Evolutionary conservation across 257 asterid genomes (phyloP).

Genomic region (Rehmannia glutinosa): DNA sequence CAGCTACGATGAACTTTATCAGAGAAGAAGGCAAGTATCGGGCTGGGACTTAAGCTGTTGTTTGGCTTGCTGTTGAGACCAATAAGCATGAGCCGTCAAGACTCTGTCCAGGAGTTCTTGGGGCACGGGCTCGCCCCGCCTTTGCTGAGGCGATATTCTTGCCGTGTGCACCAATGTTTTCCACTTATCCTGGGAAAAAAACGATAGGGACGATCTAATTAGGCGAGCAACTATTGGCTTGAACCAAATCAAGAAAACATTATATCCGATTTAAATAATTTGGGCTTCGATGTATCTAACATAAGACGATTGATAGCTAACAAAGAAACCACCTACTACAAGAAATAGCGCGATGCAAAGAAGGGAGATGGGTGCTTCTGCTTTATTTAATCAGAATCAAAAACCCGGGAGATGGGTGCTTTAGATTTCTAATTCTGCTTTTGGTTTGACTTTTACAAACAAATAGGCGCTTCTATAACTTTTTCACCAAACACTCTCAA

Average conservation of each 20-base stretch:
- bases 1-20: neutral
- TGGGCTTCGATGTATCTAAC: neutral
- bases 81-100: constrained; percentile 83
- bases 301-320: too few species aligned
- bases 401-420: too few species aligned
- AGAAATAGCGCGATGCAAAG: neutral
- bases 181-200: constrained; percentile 85
- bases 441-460: too few species aligned
- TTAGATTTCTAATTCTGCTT: too few species aligned
- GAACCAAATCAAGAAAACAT: neutral
- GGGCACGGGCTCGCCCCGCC: constrained; percentile 98
- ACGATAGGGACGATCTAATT: too few species aligned
- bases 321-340: too few species aligned
- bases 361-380: too few species aligned
- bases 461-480: too few species aligned
- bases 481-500: too few species aligned
- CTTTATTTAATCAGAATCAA: too few species aligned
- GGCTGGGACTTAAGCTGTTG: constrained; percentile 75
- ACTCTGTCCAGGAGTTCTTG: constrained; percentile 94
- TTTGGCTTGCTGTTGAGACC: constrained; percentile 92
- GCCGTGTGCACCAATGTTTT: constrained; percentile 98
- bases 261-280: neutral
- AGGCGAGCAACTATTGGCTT: too few species aligned
- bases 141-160: constrained; percentile 92
- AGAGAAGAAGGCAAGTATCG: constrained; percentile 60